Evolutionary conservation across 83 land plant genomes (phyloP), one percentile per base, ranked within the genome.

Genomic region (Picea abies): DNA sequence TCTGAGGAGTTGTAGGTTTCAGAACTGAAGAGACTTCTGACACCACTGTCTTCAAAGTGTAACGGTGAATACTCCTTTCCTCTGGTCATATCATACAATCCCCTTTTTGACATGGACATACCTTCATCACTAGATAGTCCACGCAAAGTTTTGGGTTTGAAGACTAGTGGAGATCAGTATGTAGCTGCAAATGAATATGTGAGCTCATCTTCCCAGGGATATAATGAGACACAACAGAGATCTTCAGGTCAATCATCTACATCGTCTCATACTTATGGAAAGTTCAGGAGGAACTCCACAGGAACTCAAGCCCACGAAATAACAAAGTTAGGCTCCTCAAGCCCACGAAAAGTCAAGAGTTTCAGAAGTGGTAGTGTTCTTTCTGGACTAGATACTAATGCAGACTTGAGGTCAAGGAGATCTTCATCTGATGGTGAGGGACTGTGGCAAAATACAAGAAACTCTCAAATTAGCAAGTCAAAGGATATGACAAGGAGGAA

Each of bases 61-160:
- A 78, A 15, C 65, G n/a, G 71, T 39, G 71, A 65, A 9, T 16
- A 12, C 7, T 35, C 17, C 47, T 60, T 77, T 29, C 64, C 79
- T 58, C 92, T 92, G 23, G 47, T 84, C 23, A 86, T 92, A 92
- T 37, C 85, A 20, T 81, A 81, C 41, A 92, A 92, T 71, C 26
- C 90, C 11, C 84, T 92, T 44, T 92, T 84, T 78, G 92, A 90
- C 81, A 86, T 92, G 94, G 92, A 85, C n/a, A 90, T 88, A 63
- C 86, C 85, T 78, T 84, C 88, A 10, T 84, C 87, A 58, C 87
- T 90, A 22, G 76, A 72, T 19, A 72, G 23, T 72, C n/a, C 56
- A 9, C 23, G n/a, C 3, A 72, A 9, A 44, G n/a, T 20, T 72
- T 8, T 16, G 49, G 17, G 73, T 17, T 72, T 44, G 76, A 72